Base-by-base conservation (phyloP, 345 rosid species). In the Noccaea bulbosa region DNA sequence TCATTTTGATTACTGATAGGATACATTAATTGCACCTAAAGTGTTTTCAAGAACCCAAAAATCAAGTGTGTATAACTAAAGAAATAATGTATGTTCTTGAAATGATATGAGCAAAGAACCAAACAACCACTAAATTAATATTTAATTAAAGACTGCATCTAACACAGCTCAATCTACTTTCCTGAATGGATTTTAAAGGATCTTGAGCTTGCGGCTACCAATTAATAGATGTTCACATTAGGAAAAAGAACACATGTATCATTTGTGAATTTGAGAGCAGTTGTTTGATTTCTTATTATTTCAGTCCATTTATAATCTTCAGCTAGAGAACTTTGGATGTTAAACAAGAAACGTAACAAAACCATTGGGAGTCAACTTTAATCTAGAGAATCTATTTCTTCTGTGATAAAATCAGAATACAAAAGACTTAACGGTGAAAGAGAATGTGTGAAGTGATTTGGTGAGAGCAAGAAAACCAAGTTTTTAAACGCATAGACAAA, bases 151-250 rank as follows among this genome's bases (percentile, higher is more conserved):
- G 39, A 1, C 5, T 48, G 71, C 33, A 12, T 69, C 76, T 8
- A 12, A 34, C 9, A 30, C 54, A 2, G 81, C 24, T 71, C 77
- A 45, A 24, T 49, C 14, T 78, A 60, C 62, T 81, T 82, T 69
- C 80, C 77, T 1, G 38, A 70, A 24, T 52, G 60, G 66, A 63
- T 80, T 8, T 68, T 78, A n/a, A 50, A 65, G 40, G 47, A 70
- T 8, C 43, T 78, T 22, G 80, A 74, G 30, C 22, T 20, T 20
- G 22, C 22, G 22, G 22, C 22, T 20, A 20, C 1, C 22, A 20
- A 20, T 20, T 20, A 20, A 20, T 20, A 20, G 22, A 20, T 20
- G 22, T 20, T 20, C 22, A 20, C 22, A 20, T 20, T 20, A 1
- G 22, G 22, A 20, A 20, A 20, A 20, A 20, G 22, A 20, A 20